Evolutionary conservation across 306 rosid species (phyloP), one percentile per base, ranked within the genome.

Genomic region (Psophocarpus tetragonolobus): DNA sequence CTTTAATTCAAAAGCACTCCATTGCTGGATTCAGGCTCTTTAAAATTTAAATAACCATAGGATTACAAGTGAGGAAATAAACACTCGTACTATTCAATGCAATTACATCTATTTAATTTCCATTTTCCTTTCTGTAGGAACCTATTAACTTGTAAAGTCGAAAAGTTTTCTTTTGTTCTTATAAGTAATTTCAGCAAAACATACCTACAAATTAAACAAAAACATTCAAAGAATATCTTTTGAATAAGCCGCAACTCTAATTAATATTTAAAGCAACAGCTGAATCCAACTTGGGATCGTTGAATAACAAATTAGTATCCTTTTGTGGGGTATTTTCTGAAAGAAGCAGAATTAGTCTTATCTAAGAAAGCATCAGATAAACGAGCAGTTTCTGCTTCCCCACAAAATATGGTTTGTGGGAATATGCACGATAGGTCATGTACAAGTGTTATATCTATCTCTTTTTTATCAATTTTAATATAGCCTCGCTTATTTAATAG

Each of bases 221-320:
- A 79, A 36, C 48, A 63, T 79, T 74, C 48, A 72, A 80, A 80
- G 36, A 48, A 61, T 63, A 30, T 71, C 74, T 50, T 63, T 73
- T 73, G 75, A 73, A 73, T 10, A 24, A 76, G 20, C 68, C 42
- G 50, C 35, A 13, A 35, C 48, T 42, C 50, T 72, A n/a, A 51
- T 77, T 29, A 60, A 70, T 60, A 54, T 13, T 41, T 21, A 53
- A 62, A 72, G 24, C 68, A 71, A 47, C 4, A 18, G 26, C 10
- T 32, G 3, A 71, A 70, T 70, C 73, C 56, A 35, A 71, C 66
- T 26, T 17, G 68, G 36, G 74, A 71, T 48, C 72, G 78, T 12
- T 50, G 29, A 80, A 23, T 44, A 26, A 18, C 21, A n/a, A n/a
- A n/a, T 33, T 10, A 29, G 18, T 30, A 20, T 45, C 27, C n/a